Conservation (phyloP, 2,329 filamentous ascomycete species). For the Fusarium longipes region DNA sequence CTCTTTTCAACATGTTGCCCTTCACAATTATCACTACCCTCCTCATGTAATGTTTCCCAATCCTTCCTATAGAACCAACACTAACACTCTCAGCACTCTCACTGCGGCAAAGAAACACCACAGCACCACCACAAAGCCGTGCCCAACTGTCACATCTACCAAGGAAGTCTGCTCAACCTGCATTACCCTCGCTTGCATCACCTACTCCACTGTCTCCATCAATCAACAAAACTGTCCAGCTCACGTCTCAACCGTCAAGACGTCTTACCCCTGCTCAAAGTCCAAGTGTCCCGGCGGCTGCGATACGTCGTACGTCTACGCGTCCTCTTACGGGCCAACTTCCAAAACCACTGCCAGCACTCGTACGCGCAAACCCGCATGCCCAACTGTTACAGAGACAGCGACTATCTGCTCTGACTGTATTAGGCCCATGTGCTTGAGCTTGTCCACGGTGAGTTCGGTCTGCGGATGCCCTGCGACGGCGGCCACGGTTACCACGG, state of each 20-base stretch:
- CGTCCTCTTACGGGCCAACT: slow-evolving; percentile 29
- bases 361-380: slow-evolving; percentile 21
- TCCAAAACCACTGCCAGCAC: not conserved
- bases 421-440: slow-evolving; percentile 47
- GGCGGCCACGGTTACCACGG: slow-evolving; percentile 46
- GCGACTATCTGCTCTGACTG: slow-evolving; percentile 51
- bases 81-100: slow-evolving; percentile 22
- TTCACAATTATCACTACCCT: slow-evolving; percentile 10
- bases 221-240: slow-evolving; percentile 46
- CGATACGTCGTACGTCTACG: slow-evolving; percentile 41
- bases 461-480: slow-evolving; percentile 49
- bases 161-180: slow-evolving; percentile 51
- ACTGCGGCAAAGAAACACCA: slow-evolving; percentile 12
- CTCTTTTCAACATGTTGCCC: slow-evolving; percentile 15
- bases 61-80: not conserved
- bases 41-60: slow-evolving; percentile 8
- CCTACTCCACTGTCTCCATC: slow-evolving; percentile 48
- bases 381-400: slow-evolving; percentile 52
- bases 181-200: slow-evolving; percentile 47
- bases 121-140: slow-evolving; percentile 27
- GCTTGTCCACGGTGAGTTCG: slow-evolving; percentile 47
- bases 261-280: slow-evolving; percentile 40
- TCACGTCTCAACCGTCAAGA: slow-evolving; percentile 45
- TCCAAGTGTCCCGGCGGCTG: slow-evolving; percentile 42
- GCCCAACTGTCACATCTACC: slow-evolving; percentile 52